These are phyloP conservation scores for Brassica cretica DNA, from an alignment of 345 rosid species.

Conservation along the genomic window DNA sequence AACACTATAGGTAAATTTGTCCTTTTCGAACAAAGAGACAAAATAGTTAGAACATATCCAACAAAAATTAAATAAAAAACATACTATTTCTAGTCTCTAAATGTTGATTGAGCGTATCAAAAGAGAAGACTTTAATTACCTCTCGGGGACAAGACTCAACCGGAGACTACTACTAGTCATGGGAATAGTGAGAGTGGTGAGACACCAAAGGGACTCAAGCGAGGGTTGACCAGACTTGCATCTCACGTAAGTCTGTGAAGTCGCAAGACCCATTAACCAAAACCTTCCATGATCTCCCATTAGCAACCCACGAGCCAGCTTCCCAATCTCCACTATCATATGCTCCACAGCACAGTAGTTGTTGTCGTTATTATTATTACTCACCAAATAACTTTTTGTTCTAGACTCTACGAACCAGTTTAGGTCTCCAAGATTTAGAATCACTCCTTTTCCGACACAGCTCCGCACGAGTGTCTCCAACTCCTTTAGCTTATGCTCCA, in stretches of 20 bases:
- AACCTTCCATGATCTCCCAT: constrained; percentile 56
- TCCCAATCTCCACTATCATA: constrained; percentile 72
- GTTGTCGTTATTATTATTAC: constrained; percentile 19
- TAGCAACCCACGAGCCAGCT: constrained; percentile 48
- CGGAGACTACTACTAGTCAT: constrained; percentile 56
- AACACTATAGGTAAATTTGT: constrained; percentile 39
- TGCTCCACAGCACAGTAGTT: constrained; percentile 58
- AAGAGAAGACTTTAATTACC: constrained; percentile 48
- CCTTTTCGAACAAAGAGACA: constrained; percentile 37
- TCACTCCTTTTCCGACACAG: constrained; percentile 50
- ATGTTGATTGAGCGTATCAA: constrained; percentile 12
- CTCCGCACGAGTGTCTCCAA: constrained; percentile 49
- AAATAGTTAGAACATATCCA: constrained; percentile 36
- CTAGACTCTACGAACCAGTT: constrained; percentile 62
- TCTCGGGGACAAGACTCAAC: constrained; percentile 70
- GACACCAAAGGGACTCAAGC: constrained; percentile 62
- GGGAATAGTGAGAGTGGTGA: constrained; percentile 74
- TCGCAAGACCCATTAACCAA: constrained; percentile 86
- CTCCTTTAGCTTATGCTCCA: constrained; percentile 62
- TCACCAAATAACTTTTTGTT: constrained; percentile 39
- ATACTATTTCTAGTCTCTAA: background rate
- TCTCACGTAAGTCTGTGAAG: constrained; percentile 75
- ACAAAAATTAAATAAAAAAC: background rate
- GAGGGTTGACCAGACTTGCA: constrained; percentile 74
- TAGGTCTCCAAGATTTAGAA: constrained; percentile 79